Base-by-base conservation (phyloP, 805 yeast species). In the Zygoascus flipseniorum region DNA sequence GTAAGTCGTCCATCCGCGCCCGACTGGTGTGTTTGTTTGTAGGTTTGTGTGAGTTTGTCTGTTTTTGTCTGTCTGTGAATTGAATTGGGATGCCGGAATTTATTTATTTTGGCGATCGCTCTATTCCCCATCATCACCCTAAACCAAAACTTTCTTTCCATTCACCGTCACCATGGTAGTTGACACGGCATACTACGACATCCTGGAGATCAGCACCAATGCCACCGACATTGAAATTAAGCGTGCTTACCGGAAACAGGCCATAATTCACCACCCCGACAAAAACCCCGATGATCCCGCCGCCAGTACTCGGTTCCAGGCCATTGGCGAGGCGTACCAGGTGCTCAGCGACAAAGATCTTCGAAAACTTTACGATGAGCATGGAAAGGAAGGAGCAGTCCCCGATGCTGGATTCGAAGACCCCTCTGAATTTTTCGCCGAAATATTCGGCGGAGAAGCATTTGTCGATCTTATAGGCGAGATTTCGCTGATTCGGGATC, bases 281-380 rank as follows among this genome's bases (percentile, higher is more conserved):
- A 93, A 93, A 73, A 89, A 92, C 65, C 96, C 95, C n/a, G 83
- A 86, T 63, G 95, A 93, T 66, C 95, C 93, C 43, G 78, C 80
- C 11, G 99, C 99, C 14, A 89, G 92, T 13, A 80, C 78, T 50
- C 83, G 85, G 62, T 93, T 93, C 70, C 97, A 93, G 69, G 86
- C 51, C 56, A 72, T 79, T 43, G 76, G 79, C 28, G 81, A 79
- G 60, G 77, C 76, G 1, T 72, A 72, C 58, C 76, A 72, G 59
- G 87, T 93, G 0, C 72, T 93, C 56, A 85, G 85, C 62, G 93
- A 93, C 66, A 73, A 79, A 0, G 78, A 76, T 8, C 70, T 85
- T 51, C 79, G 97, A 56, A 73, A 75, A 23, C 74, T 81, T 13
- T 93, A 93, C 66, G 98, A 93, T 63, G 81, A 85, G 66, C 78